Evolutionary conservation across 148 eudicot species (phyloP), one percentile per base, ranked within the genome.

Genomic region (Rhododendron ovatum): DNA sequence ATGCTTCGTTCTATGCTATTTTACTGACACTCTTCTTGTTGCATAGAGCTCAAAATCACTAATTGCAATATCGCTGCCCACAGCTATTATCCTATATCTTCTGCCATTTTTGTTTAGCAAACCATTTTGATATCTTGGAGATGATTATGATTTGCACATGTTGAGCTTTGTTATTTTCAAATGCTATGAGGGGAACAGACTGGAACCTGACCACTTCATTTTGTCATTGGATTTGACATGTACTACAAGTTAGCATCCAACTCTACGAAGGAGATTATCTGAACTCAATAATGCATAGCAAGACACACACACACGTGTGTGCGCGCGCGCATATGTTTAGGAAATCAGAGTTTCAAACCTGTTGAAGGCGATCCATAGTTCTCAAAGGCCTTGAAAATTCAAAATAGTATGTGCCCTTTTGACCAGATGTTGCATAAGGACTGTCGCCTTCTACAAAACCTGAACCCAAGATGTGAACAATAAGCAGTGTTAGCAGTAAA

Each of bases 301-400:
- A 47, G 10, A 50, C 30, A 45, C 15, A 83, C 12, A 5, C 51
- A 10, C 51, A 10, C 37, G 50, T 47, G 50, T 50, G 55, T 2
- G 15, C 2, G 55, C 12, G 53, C 1, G 2, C 12, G 12, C 51
- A 48, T 48, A 48, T 51, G 55, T 51, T 51, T 2, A 13, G 55
- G 15, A 51, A 13, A 51, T 51, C 55, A 76, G 63, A 51, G 24
- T 7, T 74, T 13, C 41, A 48, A 73, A 96, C 98, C 98, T 96
- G 98, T 85, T 96, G 98, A 91, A 96, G 94, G 78, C 87, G 95
- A 89, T 96, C 98, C 94, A 92, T 94, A 59, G 98, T 94, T 88
- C 98, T 91, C 90, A 96, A 85, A 86, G 98, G 94, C 87, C 98
- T 91, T 76, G 96, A 91, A 83, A 96, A 94, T 88, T 96, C 98